Base-by-base conservation (phyloP, 352 stramenopile species). In the Thalassiosira ordinaria region DNA sequence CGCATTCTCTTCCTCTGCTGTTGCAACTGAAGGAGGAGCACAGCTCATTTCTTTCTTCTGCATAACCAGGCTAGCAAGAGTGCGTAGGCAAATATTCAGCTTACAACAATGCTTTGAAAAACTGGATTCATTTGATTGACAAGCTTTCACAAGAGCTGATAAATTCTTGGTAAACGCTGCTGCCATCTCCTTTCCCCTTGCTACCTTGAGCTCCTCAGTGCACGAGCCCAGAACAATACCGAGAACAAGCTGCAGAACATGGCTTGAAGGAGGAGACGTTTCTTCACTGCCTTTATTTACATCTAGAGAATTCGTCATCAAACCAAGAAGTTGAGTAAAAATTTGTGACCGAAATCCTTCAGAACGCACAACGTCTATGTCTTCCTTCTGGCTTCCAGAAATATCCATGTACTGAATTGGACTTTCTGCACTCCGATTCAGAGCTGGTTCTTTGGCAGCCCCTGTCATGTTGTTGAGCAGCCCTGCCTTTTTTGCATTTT, bases 221-320 rank as follows among this genome's bases (percentile, higher is more conserved):
- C 26, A 65, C 16, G 85, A 89, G 20, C 62, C 56, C 44, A 80
- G 70, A 3, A 91, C 69, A 47, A 91, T 49, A 57, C 83, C 82
- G 46, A 91, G 29, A 18, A 88, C 27, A 47, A 91, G 75, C 68
- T 85, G 71, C 24, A 89, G 57, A 11, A 90, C 29, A 67, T 82
- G 31, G 8, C 18, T 64, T 61, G 75, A 84, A 49, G 71, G 71
- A 24, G 49, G 53, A 33, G 57, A 61, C 16, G 4, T 52, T 52
- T 80, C 46, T 67, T 56, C 33, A n/a, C n/a, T n/a, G 16, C 65
- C 52, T 26, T 44, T 41, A 22, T 18, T 24, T 66, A 57, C 59
- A 68, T 56, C 33, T 44, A 84, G 46, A 57, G 47, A 78, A 44
- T 65, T 56, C 26, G 29, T 56, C 18, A 81, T 65, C 47, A 80